A percentile compares a stretch with the other conserved stretches of the same genome.
phyloP scores from a whole-genome alignment of 2,329 filamentous ascomycete species.

The Fusarium sarcochroum region DNA sequence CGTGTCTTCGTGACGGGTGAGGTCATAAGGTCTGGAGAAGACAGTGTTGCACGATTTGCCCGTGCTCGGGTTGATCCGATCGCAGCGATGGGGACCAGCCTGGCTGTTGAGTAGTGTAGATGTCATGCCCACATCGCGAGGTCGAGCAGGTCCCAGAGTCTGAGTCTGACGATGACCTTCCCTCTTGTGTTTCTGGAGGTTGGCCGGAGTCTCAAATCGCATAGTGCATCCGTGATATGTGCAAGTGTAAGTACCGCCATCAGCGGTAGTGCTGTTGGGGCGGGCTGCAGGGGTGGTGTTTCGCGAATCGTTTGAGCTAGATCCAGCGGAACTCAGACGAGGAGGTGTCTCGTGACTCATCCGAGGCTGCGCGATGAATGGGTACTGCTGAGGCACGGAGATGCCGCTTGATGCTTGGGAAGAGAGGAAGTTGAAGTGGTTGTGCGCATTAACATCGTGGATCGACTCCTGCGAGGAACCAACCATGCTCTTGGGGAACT shows the following conservation, averaged over 20 bases:
- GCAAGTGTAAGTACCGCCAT: constrained; percentile 93
- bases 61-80: constrained; percentile 93
- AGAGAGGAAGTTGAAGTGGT: constrained; percentile 51
- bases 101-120: constrained; percentile 82
- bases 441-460: constrained; percentile 39
- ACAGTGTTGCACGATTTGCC: constrained; percentile 95
- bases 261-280: constrained; percentile 76
- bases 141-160: constrained; percentile 52
- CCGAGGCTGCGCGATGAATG: constrained; percentile 60
- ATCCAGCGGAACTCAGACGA: constrained; percentile 61
- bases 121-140: constrained; percentile 58
- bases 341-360: constrained; percentile 54
- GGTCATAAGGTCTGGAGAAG: constrained; percentile 95
- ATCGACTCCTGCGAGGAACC: constrained; percentile 36
- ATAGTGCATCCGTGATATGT: constrained; percentile 92
- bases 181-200: constrained; percentile 95
- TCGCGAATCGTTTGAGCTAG: constrained; percentile 53
- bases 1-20: constrained; percentile 96
- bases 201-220: constrained; percentile 88
- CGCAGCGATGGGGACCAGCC: constrained; percentile 92
- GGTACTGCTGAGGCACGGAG: constrained; percentile 65
- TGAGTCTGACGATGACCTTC: constrained; percentile 89
- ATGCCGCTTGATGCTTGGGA: constrained; percentile 57
- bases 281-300: constrained; percentile 55
- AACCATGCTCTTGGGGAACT: constrained; percentile 55